Evolutionary conservation across 371 early-diverging fungal genomes (phyloP).

Genomic region (Dichotomocladium elegans): DNA sequence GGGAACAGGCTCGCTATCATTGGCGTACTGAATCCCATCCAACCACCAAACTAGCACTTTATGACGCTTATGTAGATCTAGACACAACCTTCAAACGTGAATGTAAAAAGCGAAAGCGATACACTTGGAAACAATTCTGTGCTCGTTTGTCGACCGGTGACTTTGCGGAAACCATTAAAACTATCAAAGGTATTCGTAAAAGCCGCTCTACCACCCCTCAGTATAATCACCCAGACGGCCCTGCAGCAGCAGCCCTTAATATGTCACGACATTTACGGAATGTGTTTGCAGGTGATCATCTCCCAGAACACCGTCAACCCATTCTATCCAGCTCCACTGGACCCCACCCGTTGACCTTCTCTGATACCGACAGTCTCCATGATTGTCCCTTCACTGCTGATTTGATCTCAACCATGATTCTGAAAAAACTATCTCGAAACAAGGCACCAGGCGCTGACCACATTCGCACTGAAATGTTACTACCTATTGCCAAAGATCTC

Average conservation of each 20-base stretch:
- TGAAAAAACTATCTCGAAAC: neutral
- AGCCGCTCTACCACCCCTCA: neutral
- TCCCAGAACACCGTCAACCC: too few relatives aligned
- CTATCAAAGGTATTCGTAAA: constrained; percentile 2
- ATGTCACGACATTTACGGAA: neutral
- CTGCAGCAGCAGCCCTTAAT: neutral
- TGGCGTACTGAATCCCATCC: constrained; percentile 1
- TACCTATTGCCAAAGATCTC: too few relatives aligned
- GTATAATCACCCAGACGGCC: constrained; percentile 1
- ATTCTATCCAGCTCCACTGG: too few relatives aligned
- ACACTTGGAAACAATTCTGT: constrained; percentile 15
- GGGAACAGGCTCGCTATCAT: constrained; percentile 3
- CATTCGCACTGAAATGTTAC: constrained; percentile 3
- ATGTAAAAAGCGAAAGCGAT: neutral
- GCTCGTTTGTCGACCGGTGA: neutral
- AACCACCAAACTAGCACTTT: too few relatives aligned
- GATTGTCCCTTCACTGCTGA: too few relatives aligned
- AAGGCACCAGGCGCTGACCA: constrained; percentile 24
- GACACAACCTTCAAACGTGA: neutral
- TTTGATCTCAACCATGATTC: too few relatives aligned
- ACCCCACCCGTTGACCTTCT: too few relatives aligned
- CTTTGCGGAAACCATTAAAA: constrained; percentile 4
- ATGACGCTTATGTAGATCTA: neutral
- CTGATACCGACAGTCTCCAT: too few relatives aligned
- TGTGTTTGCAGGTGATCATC: neutral